Conservation (phyloP, 2,329 filamentous ascomycete genomes). For the Blumeria graminis region DNA sequence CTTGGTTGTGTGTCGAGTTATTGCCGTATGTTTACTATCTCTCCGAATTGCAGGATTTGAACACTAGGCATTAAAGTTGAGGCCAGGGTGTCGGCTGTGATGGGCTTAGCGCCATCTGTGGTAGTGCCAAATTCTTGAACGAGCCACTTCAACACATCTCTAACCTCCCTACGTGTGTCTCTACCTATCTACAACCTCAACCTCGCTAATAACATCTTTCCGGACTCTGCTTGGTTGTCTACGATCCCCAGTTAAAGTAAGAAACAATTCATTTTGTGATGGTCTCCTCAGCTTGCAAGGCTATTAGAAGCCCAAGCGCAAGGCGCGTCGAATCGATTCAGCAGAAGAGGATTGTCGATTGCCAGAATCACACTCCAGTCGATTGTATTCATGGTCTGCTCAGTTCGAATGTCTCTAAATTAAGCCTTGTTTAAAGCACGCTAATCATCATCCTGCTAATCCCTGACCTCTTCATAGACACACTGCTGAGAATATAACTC, state of each 20-base stretch:
- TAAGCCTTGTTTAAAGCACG: too few species aligned
- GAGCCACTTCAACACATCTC: neutral
- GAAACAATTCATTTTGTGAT: slow-evolving; percentile 3
- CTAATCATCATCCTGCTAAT: too few species aligned
- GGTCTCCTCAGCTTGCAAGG: neutral
- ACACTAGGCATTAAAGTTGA: neutral
- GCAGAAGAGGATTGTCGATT: too few species aligned
- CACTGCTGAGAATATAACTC: slow-evolving; percentile 7
- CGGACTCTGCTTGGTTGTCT: slow-evolving; percentile 13
- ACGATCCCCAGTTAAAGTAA: slow-evolving; percentile 12
- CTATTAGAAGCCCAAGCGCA: neutral
- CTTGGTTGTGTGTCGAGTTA: too few species aligned
- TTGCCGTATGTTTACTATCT: slow-evolving; percentile 5
- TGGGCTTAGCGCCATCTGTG: neutral
- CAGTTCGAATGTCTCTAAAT: too few species aligned
- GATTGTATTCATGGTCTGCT: too few species aligned
- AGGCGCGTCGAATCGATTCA: too few species aligned
- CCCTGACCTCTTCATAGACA: too few species aligned
- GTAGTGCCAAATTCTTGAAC: neutral
- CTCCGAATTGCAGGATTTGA: too few species aligned
- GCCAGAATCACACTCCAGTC: too few species aligned
- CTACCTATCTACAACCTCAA: slow-evolving; percentile 2
- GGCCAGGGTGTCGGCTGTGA: neutral
- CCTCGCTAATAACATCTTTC: slow-evolving; percentile 13
- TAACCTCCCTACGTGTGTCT: too few species aligned